Base-by-base conservation (phyloP, 139 green algal species). In the Astrephomene gubernaculifera region DNA sequence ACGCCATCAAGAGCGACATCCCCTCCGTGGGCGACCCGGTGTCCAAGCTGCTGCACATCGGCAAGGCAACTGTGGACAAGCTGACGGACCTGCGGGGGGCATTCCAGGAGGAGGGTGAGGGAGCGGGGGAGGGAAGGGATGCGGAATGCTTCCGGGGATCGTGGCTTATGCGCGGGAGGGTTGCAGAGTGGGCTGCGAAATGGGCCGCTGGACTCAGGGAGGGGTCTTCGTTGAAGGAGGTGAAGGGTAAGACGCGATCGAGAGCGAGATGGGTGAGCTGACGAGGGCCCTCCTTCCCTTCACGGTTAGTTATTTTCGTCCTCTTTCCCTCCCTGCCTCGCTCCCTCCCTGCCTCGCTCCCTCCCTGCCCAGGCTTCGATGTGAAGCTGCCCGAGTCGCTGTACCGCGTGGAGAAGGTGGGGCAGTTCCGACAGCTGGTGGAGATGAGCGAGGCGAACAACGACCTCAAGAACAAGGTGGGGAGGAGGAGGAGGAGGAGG, bases 391-490 rank as follows among this genome's bases (percentile, higher is more conserved):
- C 88, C 25, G 80, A 86, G 21, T 14, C 63, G 10, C 80, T 91
- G 33, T 52, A 80, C 7, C 73, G 67, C 21, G 84, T 91, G 38
- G 84, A 89, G 61, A 79, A 85, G 78, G 88, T 94, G 57, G 91
- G 91, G 6, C 89, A 93, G 89, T 94, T 94, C 87, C 71, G 85
- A 57, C 41, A 89, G 86, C 88, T 94, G 71, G 86, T 94, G 86
- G 86, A 93, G 81, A 86, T 96, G 74, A 87, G 88, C 27, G 94
- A 96, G 85, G 64, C 89, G 60, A 91, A 90, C n/a, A 87, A 57
- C 7, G 94, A 95, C 76, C 91, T 96, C 49, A 92, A 95, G 70
- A 91, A 92, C 87, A 96, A 96, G 88, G 90, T 95, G 79, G 0
- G 87, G 29, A 12, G 17, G 49, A 57, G 49, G 49, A 17, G 49